These are phyloP conservation scores for Rhododendron simsii DNA, from an alignment of 148 eudicot genomes.

Conservation along the genomic window DNA sequence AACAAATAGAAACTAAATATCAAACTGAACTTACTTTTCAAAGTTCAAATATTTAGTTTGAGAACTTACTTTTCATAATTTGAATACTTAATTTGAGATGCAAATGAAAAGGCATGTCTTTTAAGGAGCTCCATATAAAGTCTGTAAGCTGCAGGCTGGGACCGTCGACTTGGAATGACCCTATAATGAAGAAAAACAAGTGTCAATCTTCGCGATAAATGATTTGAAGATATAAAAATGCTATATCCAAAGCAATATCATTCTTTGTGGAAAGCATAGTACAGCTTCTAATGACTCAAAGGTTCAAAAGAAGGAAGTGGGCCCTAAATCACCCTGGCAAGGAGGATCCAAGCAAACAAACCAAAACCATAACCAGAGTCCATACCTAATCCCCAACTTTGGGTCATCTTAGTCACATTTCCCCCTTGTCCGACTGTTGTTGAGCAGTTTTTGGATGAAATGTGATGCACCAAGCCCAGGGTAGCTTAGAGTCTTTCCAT, in stretches of 20 bases:
- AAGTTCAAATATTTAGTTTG: conserved; percentile 39
- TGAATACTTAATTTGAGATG: conserved; percentile 50
- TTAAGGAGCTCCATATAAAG: conserved; percentile 81
- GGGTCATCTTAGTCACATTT: background rate
- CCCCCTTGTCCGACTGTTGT: background rate
- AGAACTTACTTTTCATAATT: conserved; percentile 57
- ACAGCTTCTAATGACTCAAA: conserved; percentile 1
- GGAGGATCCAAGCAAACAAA: background rate
- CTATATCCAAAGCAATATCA: background rate
- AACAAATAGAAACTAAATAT: conserved; percentile 5
- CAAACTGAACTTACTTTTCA: conserved; percentile 41
- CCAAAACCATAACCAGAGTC: background rate
- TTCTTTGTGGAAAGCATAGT: background rate
- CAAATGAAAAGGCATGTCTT: conserved; percentile 64
- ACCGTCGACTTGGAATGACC: conserved; percentile 57
- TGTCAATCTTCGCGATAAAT: background rate
- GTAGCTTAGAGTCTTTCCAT: background rate
- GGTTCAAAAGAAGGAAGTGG: background rate
- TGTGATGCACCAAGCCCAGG: background rate
- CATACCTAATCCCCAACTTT: background rate
- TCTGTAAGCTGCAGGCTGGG: conserved; percentile 73
- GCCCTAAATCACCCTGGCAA: background rate
- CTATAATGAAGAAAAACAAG: conserved; percentile 32
- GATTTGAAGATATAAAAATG: background rate
- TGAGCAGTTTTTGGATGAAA: background rate